Conservation (phyloP, 306 rosid species). For the Vigna angularis region DNA sequence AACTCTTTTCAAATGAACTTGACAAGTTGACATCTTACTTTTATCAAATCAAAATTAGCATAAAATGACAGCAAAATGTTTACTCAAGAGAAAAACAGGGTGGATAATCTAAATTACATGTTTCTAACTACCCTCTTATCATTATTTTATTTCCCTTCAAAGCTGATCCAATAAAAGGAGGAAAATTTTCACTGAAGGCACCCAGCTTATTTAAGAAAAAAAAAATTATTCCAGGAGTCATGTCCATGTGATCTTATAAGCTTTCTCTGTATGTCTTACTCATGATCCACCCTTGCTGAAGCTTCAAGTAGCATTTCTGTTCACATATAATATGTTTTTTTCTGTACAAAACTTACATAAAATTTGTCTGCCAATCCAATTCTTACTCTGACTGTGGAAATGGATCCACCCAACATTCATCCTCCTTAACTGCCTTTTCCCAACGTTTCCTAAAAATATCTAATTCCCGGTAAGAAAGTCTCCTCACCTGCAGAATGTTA, state of each 20-base stretch:
- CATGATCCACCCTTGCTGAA: neutral
- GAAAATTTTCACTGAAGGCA: neutral
- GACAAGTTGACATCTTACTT: constrained; percentile 5
- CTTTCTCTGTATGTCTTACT: neutral
- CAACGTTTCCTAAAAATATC: constrained; percentile 54
- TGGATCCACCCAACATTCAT: constrained; percentile 62
- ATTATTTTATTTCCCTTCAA: constrained; percentile 12
- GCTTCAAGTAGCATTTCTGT: constrained; percentile 22
- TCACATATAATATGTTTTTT: constrained; percentile 15
- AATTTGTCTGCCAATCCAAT: neutral
- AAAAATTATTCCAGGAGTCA: neutral
- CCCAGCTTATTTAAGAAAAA: neutral
- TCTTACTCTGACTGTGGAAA: constrained; percentile 30
- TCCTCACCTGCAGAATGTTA: constrained; percentile 54
- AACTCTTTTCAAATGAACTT: neutral
- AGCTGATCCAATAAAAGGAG: neutral
- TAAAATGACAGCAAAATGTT: neutral
- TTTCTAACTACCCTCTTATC: constrained; percentile 29
- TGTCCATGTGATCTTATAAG: constrained; percentile 23
- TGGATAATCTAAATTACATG: neutral
- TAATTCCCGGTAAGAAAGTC: constrained; percentile 53
- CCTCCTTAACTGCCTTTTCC: constrained; percentile 51
- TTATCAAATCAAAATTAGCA: constrained; percentile 6
- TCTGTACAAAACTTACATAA: constrained; percentile 34
- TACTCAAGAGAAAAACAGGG: neutral